phyloP scores from a whole-genome alignment of 2,329 filamentous ascomycete species.

The Fusarium duplospermum region DNA sequence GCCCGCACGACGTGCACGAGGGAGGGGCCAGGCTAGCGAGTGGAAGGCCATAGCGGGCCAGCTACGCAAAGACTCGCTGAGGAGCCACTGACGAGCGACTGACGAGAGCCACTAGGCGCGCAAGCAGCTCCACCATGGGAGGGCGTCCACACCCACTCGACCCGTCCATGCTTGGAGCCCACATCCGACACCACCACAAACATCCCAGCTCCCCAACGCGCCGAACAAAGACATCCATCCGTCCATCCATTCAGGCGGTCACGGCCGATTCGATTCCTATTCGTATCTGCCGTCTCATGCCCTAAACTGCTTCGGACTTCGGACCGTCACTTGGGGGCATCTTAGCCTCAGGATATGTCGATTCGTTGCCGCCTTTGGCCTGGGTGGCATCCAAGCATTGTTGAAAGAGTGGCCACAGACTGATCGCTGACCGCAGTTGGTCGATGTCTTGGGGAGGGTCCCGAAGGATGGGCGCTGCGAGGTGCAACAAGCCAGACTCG shows the following conservation, averaged over 20 bases:
- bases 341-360: slow-evolving; percentile 18
- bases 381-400: slow-evolving; percentile 17
- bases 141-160: slow-evolving; percentile 35
- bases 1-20: slow-evolving; percentile 36
- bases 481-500: neutral
- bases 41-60: slow-evolving; percentile 37
- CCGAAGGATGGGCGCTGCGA: neutral
- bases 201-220: slow-evolving; percentile 36
- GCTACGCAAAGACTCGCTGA: slow-evolving; percentile 32
- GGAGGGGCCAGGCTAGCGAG: slow-evolving; percentile 32
- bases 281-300: slow-evolving; percentile 25
- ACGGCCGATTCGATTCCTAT: slow-evolving; percentile 18
- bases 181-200: slow-evolving; percentile 42
- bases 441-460: neutral
- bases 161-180: slow-evolving; percentile 25
- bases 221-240: slow-evolving; percentile 36
- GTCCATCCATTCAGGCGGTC: slow-evolving; percentile 30
- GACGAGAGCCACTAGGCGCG: slow-evolving; percentile 25
- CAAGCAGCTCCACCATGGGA: slow-evolving; percentile 9
- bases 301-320: slow-evolving; percentile 29
- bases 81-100: slow-evolving; percentile 34
- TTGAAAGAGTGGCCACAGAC: slow-evolving; percentile 1
- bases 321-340: slow-evolving; percentile 16
- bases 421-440: slow-evolving; percentile 2
- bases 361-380: slow-evolving; percentile 20